Evolutionary conservation across 2,329 filamentous ascomycete species (phyloP), one percentile per base, ranked within the genome.

Genomic region (Boeremia exigua): DNA sequence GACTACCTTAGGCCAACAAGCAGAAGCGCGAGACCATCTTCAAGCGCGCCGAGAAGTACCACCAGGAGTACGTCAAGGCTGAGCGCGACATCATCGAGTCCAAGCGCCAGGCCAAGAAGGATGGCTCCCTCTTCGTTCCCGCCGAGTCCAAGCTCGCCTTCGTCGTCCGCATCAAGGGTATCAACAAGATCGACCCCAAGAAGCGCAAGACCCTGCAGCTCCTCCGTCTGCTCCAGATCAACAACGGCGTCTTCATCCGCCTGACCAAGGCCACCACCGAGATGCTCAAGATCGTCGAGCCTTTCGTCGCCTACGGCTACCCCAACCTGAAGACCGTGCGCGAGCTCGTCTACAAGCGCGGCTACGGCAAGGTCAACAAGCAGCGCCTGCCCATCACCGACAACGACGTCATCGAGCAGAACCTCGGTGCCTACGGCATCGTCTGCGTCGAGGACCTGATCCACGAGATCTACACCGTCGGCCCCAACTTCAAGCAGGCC

Each of bases 121-220:
- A 94, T 77, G 92, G 94, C 82, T 91, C 88, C 77, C 96, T 94
- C 88, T 95, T 94, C 83, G 90, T 99, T 75, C 89, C 92, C 69
- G 93, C 92, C 69, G 92, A 99, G 88, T 84, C 91, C 80, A 97
- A 96, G 84, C 86, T 99, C 78, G 92, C 95, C 85, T 99, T 99
- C 81, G 88, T 98, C 75, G 84, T 98, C 84, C 94, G 95, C 82
- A 99, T 99, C 88, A 99, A 99, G 92, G 95, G 94, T 97, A 98
- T 99, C 92, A 98, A 98, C 92, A 99, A 99, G 91, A 98, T 99
- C 77, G 88, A 96, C 80, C 95, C 95, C 77, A 98, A 99, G 91
- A 96, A 96, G 82, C 94, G 95, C 88, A 99, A 99, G 90, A 98
- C 96, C 79, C 90, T 99, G 74, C 95, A 99, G 85, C 91, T 99